These are phyloP conservation scores for Violaceomyces palustris DNA, from an alignment of 1,284 basidiomycete genomes.

Conservation along the genomic window DNA sequence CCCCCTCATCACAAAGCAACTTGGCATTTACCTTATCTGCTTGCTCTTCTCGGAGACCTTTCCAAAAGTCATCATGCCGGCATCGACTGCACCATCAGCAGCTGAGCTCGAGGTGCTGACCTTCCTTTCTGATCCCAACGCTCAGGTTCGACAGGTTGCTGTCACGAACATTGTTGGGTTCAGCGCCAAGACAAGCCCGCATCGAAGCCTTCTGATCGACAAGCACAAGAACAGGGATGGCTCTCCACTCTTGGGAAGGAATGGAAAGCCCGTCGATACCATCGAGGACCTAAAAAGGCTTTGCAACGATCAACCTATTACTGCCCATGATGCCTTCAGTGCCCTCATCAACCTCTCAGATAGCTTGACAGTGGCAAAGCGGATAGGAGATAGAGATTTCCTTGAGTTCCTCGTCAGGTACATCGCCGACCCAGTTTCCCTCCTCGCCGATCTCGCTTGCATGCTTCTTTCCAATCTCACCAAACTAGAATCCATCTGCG, in stretches of 20 bases:
- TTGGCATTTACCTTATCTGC: no score
- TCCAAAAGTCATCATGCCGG: no score
- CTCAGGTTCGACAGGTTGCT: constrained; percentile 78
- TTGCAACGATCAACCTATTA: constrained; percentile 72
- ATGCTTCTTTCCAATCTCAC: constrained; percentile 97
- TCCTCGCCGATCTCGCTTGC: constrained; percentile 85
- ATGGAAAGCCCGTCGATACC: constrained; percentile 45
- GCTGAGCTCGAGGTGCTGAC: constrained; percentile 67
- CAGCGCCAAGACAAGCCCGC: constrained; percentile 33
- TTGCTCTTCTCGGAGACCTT: no score
- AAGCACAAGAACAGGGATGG: constrained; percentile 39
- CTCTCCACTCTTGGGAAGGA: constrained; percentile 24
- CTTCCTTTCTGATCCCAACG: constrained; percentile 80
- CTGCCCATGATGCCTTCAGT: constrained; percentile 90
- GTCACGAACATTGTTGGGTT: constrained; percentile 68
- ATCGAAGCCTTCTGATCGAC: constrained; percentile 37
- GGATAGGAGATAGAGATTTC: constrained; percentile 69
- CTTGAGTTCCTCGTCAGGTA: constrained; percentile 81
- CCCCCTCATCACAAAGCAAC: no score
- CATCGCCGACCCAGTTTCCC: constrained; percentile 79
- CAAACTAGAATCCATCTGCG: constrained; percentile 67
- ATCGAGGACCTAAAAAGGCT: constrained; percentile 68
- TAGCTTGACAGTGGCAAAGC: constrained; percentile 65
- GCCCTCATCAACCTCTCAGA: constrained; percentile 92
- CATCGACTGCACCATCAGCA: constrained; percentile 13